Conservation (phyloP, 2,329 filamentous ascomycete genomes). For the Alternaria postmessia region DNA sequence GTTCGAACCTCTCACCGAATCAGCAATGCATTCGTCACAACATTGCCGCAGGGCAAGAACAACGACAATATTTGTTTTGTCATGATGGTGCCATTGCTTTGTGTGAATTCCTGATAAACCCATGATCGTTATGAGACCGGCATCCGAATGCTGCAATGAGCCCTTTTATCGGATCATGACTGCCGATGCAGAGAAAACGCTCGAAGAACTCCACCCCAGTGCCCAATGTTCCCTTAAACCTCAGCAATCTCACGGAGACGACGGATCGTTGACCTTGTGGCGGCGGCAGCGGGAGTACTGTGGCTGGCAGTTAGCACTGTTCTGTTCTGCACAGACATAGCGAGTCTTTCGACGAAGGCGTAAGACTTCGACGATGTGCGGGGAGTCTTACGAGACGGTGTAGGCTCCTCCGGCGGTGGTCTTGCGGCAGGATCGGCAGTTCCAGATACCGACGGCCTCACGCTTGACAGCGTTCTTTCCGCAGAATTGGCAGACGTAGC, state of each 20-base stretch:
- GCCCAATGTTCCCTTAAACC: slow-evolving; percentile 68
- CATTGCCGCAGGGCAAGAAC: background rate
- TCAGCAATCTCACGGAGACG: slow-evolving; percentile 97
- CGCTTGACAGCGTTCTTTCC: slow-evolving; percentile 94
- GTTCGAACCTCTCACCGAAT: background rate
- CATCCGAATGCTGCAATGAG: slow-evolving; percentile 42
- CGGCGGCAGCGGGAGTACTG: slow-evolving; percentile 90
- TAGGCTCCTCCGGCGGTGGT: slow-evolving; percentile 92
- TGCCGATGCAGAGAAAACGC: slow-evolving; percentile 47
- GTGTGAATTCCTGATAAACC: slow-evolving; percentile 45
- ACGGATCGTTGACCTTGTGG: slow-evolving; percentile 95
- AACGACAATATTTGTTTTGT: slow-evolving; percentile 23
- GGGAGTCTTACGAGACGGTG: slow-evolving; percentile 82
- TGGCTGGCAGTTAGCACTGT: slow-evolving; percentile 36
- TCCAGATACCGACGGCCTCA: slow-evolving; percentile 92
- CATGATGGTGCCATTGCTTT: slow-evolving; percentile 49
- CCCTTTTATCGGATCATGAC: slow-evolving; percentile 40
- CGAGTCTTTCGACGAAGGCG: background rate
- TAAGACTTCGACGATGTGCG: background rate
- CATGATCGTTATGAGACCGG: slow-evolving; percentile 47
- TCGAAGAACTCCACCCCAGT: slow-evolving; percentile 47
- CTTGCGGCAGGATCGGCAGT: slow-evolving; percentile 96
- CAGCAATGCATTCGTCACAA: background rate
- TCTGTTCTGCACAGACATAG: slow-evolving; percentile 5
- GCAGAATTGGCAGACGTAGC: slow-evolving; percentile 90